Evolutionary conservation across 768 basidiomycete genomes (phyloP).

Genomic region (Psilocybe subaeruginosa): DNA sequence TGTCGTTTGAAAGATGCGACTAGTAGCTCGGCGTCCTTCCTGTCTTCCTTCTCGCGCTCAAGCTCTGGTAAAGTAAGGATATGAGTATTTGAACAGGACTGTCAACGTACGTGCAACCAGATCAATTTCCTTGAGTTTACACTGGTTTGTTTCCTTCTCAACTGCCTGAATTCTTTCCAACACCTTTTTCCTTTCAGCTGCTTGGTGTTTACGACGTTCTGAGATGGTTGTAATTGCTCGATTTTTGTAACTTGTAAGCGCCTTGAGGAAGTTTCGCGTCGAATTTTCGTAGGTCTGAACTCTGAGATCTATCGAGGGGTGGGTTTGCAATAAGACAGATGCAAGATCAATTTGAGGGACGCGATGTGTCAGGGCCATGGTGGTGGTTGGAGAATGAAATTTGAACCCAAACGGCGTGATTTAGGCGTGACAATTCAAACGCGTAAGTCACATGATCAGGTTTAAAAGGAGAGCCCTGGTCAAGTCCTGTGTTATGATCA

Average conservation of each 20-base stretch:
- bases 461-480: no score
- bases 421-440: neutral
- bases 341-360: slow-evolving; percentile 65
- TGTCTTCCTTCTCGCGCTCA: slow-evolving; percentile 72
- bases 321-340: slow-evolving; percentile 52
- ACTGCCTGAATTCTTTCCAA: slow-evolving; percentile 62
- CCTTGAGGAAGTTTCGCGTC: slow-evolving; percentile 72
- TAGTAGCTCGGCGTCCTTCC: slow-evolving; percentile 67
- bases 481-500: no score
- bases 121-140: slow-evolving; percentile 79
- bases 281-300: slow-evolving; percentile 65
- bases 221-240: slow-evolving; percentile 72
- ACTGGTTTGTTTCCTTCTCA: slow-evolving; percentile 73
- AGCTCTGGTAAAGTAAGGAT: slow-evolving; percentile 46
- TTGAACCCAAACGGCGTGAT: neutral
- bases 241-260: slow-evolving; percentile 73
- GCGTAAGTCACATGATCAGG: neutral
- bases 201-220: slow-evolving; percentile 64
- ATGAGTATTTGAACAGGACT: neutral
- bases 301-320: slow-evolving; percentile 66
- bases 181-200: slow-evolving; percentile 61
- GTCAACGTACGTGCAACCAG: slow-evolving; percentile 67
- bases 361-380: slow-evolving; percentile 32
- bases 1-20: slow-evolving; percentile 67
- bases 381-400: neutral